Conservation (phyloP, 2,329 filamentous ascomycete genomes). For the Polytolypa hystricis region DNA sequence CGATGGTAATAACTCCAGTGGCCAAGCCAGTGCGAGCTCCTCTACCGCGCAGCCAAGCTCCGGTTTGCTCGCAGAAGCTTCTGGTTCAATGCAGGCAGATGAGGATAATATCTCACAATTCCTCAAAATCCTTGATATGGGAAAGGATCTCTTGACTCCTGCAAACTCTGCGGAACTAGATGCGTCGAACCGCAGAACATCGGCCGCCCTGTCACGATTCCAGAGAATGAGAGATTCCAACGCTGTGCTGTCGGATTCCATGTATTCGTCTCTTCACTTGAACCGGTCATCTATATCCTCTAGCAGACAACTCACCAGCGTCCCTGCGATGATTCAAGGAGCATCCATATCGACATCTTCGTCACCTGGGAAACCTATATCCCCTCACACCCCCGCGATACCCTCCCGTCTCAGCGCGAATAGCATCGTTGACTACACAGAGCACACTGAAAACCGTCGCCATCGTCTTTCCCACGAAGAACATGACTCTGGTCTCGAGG, state of each 20-base stretch:
- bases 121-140: slow-evolving; percentile 74
- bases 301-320: slow-evolving; percentile 59
- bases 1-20: slow-evolving; percentile 50
- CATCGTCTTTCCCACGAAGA: slow-evolving; percentile 20
- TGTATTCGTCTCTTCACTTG: slow-evolving; percentile 78
- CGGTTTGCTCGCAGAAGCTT: slow-evolving; percentile 60
- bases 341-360: slow-evolving; percentile 74
- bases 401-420: slow-evolving; percentile 89
- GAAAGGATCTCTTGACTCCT: slow-evolving; percentile 68
- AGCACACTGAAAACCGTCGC: slow-evolving; percentile 21
- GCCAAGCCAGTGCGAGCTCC: slow-evolving; percentile 39
- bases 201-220: slow-evolving; percentile 71
- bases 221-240: slow-evolving; percentile 84
- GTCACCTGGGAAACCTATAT: slow-evolving; percentile 81
- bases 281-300: slow-evolving; percentile 71
- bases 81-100: slow-evolving; percentile 60
- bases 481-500: slow-evolving; percentile 24
- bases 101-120: slow-evolving; percentile 93
- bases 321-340: slow-evolving; percentile 49
- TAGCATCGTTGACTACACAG: slow-evolving; percentile 62
- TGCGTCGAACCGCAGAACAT: slow-evolving; percentile 61
- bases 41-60: slow-evolving; percentile 59
- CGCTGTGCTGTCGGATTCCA: slow-evolving; percentile 78
- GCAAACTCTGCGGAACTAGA: slow-evolving; percentile 50
- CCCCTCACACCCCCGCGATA: slow-evolving; percentile 81